phyloP scores from a whole-genome alignment of 768 basidiomycete species.

The Rhizopogon vinicolor region DNA sequence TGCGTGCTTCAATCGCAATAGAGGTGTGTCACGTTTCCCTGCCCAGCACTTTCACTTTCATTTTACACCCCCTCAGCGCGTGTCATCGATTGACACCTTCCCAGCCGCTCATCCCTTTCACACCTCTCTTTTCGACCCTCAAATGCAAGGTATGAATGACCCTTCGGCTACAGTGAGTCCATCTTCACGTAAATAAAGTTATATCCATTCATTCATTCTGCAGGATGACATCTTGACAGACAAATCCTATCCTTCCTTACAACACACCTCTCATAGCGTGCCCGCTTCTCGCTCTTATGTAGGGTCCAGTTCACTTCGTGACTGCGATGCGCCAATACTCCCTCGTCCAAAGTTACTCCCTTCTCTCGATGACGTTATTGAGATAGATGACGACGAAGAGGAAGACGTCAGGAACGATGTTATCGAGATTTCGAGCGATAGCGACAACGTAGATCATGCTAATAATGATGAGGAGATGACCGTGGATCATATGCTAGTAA shows the following conservation, averaged over 20 bases:
- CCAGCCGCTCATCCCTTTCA: slow-evolving; percentile 5
- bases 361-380: background rate
- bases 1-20: background rate
- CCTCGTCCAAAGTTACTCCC: background rate
- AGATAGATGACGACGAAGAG: slow-evolving; percentile 4
- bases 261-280: background rate
- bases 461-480: slow-evolving; percentile 19
- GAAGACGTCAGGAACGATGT: background rate
- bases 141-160: slow-evolving; percentile 2
- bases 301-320: slow-evolving; percentile 4
- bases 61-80: slow-evolving; percentile 9
- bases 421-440: background rate
- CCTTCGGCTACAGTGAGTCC: slow-evolving; percentile 11
- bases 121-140: slow-evolving; percentile 8
- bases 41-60: slow-evolving; percentile 3
- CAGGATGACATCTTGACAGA: slow-evolving; percentile 2
- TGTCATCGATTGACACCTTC: background rate
- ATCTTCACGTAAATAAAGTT: background rate
- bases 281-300: slow-evolving; percentile 5
- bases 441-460: slow-evolving; percentile 15
- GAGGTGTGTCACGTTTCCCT: slow-evolving; percentile 8
- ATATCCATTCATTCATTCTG: background rate
- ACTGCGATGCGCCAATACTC: background rate
- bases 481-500: slow-evolving; percentile 10
- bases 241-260: background rate